These are phyloP conservation scores for Stygiomarasmius scandens DNA, from an alignment of 1,284 basidiomycete species.

Conservation along the genomic window DNA sequence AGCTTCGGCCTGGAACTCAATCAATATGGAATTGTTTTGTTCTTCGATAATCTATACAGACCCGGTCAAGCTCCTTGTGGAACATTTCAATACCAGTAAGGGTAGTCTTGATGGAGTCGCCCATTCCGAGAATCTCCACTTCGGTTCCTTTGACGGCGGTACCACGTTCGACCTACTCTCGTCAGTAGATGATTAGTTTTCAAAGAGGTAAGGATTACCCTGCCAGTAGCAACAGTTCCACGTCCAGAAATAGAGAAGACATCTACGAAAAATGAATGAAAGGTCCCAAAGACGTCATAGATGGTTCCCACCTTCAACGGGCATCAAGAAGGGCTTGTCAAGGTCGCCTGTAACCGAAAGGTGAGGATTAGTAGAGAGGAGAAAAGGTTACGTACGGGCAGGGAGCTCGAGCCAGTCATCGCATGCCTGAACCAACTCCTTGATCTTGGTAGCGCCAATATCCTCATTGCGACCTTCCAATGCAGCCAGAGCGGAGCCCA, in stretches of 20 bases:
- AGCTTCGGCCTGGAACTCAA: slow-evolving; percentile 75
- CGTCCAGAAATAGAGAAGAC: slow-evolving; percentile 98
- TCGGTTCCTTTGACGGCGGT: slow-evolving; percentile 92
- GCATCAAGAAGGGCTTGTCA: slow-evolving; percentile 97
- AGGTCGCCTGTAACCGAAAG: slow-evolving; percentile 70
- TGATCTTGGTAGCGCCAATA: slow-evolving; percentile 83
- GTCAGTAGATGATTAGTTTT: slow-evolving; percentile 5
- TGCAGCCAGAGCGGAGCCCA: slow-evolving; percentile 95
- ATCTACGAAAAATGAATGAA: slow-evolving; percentile 48
- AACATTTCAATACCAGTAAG: slow-evolving; percentile 99
- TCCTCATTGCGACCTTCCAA: slow-evolving; percentile 84
- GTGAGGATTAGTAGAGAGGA: neutral
- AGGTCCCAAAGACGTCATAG: neutral
- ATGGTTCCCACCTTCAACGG: slow-evolving; percentile 71
- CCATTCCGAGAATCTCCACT: slow-evolving; percentile 93
- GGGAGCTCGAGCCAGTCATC: slow-evolving; percentile 97
- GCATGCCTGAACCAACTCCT: slow-evolving; percentile 86
- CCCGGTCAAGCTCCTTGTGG: slow-evolving; percentile 98
- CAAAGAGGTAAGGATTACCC: slow-evolving; percentile 47
- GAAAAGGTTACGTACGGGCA: slow-evolving; percentile 60
- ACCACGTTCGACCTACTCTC: slow-evolving; percentile 86
- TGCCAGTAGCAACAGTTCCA: slow-evolving; percentile 97
- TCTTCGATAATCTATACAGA: slow-evolving; percentile 32
- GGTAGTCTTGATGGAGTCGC: slow-evolving; percentile 86
- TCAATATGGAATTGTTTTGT: slow-evolving; percentile 9